Percentiles rank a stretch among this genome's conserved stretches.
These are phyloP conservation scores for Mediolabrus comicus DNA, from an alignment of 108 stramenopile genomes.

Conservation along the genomic window DNA sequence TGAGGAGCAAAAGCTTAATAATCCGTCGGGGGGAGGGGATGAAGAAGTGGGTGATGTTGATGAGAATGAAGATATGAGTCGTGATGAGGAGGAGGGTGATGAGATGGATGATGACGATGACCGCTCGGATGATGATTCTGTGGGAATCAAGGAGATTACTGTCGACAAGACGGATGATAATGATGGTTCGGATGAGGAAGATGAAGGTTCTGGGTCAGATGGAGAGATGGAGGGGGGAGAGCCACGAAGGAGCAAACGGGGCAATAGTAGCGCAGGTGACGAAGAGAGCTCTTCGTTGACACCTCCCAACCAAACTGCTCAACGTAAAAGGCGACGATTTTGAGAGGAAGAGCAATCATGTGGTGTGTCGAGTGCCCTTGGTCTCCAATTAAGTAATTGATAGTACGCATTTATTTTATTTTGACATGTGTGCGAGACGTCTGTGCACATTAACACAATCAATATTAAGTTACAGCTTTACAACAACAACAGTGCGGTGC, in stretches of 20 bases:
- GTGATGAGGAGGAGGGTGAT: slow-evolving; percentile 15
- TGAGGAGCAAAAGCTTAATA: slow-evolving; percentile 40
- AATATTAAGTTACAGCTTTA: too few species aligned
- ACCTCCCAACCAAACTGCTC: slow-evolving; percentile 20
- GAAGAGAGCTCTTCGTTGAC: slow-evolving; percentile 30
- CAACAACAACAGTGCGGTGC: too few species aligned
- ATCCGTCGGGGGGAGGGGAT: slow-evolving; percentile 13
- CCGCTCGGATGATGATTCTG: slow-evolving; percentile 3
- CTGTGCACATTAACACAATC: too few species aligned
- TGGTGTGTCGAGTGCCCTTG: not conserved
- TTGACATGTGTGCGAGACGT: too few species aligned
- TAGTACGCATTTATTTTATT: not conserved
- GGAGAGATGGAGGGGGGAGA: slow-evolving; percentile 35
- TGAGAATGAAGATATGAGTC: slow-evolving; percentile 3
- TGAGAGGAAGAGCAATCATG: slow-evolving; percentile 1
- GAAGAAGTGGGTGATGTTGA: slow-evolving; percentile 15
- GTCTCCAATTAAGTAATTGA: not conserved
- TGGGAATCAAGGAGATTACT: slow-evolving; percentile 41
- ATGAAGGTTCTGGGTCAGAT: slow-evolving; percentile 4
- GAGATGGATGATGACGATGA: slow-evolving; percentile 18
- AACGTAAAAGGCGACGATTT: slow-evolving; percentile 29
- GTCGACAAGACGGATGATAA: slow-evolving; percentile 29
- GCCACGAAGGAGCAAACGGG: slow-evolving; percentile 10
- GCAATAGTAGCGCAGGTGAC: slow-evolving; percentile 5
- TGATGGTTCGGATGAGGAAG: slow-evolving; percentile 29